These are phyloP conservation scores for Aspergillus sclerotialis DNA, from an alignment of 2,329 filamentous ascomycete genomes.

Conservation along the genomic window DNA sequence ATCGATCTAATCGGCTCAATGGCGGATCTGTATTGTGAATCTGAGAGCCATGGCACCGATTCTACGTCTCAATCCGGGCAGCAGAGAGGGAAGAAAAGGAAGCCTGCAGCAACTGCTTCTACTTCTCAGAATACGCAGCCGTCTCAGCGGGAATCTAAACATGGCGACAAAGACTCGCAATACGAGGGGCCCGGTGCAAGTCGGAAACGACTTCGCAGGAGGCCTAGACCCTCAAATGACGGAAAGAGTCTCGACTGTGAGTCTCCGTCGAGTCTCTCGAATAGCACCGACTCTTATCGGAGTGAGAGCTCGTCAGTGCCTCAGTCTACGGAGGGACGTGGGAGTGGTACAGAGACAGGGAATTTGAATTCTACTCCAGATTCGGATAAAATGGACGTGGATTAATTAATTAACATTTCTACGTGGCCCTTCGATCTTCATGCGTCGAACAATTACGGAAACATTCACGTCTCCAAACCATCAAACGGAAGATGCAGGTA, in stretches of 20 bases:
- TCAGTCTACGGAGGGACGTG: constrained; percentile 15
- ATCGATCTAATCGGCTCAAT: constrained; percentile 28
- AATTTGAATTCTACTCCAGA: constrained; percentile 10
- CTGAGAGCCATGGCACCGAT: constrained; percentile 15
- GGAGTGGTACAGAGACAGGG: constrained; percentile 4
- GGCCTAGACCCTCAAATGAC: constrained; percentile 12
- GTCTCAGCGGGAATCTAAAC: constrained; percentile 3
- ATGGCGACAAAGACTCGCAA: constrained; percentile 9
- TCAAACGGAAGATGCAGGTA: constrained; percentile 3
- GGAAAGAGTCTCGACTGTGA: constrained; percentile 7
- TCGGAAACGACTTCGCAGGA: constrained; percentile 21
- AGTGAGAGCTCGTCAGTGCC: constrained; percentile 15
- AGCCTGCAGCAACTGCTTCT: constrained; percentile 17
- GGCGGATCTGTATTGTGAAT: constrained; percentile 23
- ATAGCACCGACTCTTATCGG: constrained; percentile 10
- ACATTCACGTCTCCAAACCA: constrained; percentile 1
- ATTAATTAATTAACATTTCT: constrained; percentile 13
- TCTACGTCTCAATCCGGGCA: constrained; percentile 2
- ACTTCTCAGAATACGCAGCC: background rate
- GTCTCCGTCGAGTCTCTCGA: constrained; percentile 9
- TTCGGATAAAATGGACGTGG: constrained; percentile 32
- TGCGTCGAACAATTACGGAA: no score
- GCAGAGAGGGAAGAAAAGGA: constrained; percentile 29
- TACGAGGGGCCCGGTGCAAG: constrained; percentile 8
- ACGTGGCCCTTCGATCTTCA: no score